phyloP scores from a whole-genome alignment of 106 monocot genomes.

The Xerophyta viscosa region DNA sequence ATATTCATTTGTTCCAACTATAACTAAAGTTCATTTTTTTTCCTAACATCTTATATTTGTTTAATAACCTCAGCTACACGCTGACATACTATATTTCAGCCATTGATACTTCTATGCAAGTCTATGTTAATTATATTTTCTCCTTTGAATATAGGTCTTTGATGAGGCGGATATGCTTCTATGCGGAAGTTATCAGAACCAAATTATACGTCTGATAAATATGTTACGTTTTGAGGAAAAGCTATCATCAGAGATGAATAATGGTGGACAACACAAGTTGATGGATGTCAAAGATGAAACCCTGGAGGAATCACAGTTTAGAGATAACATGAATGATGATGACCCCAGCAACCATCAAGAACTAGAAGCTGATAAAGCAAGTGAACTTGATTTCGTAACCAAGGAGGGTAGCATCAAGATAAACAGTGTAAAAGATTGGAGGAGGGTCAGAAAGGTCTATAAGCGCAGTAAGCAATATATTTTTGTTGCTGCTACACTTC shows the following conservation, averaged over 20 bases:
- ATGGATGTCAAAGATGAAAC: slow-evolving; percentile 7
- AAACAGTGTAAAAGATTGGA: slow-evolving; percentile 50
- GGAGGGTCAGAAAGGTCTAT: slow-evolving; percentile 78
- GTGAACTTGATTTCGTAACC: slow-evolving; percentile 8
- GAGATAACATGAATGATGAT: slow-evolving; percentile 14
- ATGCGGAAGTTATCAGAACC: slow-evolving; percentile 94
- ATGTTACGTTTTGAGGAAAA: slow-evolving; percentile 96
- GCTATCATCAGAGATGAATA: slow-evolving; percentile 40
- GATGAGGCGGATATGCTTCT: slow-evolving; percentile 99
- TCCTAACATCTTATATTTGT: too few relatives aligned
- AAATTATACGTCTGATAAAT: slow-evolving; percentile 80
- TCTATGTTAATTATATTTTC: background rate
- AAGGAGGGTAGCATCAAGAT: slow-evolving; percentile 1
- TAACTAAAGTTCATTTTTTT: too few relatives aligned
- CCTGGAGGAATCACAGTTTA: slow-evolving; percentile 9
- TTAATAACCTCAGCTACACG: too few relatives aligned
- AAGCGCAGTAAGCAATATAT: slow-evolving; percentile 91
- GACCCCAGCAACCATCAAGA: slow-evolving; percentile 14
- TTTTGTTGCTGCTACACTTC: slow-evolving; percentile 96
- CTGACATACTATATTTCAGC: too few relatives aligned
- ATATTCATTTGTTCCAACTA: too few relatives aligned
- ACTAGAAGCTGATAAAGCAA: slow-evolving; percentile 5
- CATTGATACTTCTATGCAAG: too few relatives aligned
- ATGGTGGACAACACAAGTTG: slow-evolving; percentile 7
- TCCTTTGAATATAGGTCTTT: slow-evolving; percentile 65